Evolutionary conservation across 495 filamentous ascomycete genomes (phyloP).

Genomic region (Neurospora sp.): DNA sequence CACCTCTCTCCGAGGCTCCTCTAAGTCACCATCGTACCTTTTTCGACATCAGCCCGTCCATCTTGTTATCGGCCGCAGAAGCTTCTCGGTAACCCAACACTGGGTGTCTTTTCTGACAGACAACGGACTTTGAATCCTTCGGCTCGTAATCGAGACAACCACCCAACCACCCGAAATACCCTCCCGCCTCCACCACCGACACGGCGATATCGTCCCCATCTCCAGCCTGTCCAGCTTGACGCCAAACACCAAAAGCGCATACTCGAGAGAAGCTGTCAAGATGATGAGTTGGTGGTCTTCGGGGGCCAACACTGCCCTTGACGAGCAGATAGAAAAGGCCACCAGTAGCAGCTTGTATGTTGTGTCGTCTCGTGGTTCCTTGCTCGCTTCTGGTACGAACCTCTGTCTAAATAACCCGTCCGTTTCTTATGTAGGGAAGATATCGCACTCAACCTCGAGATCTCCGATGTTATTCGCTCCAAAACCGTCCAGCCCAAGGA

Average conservation of each 20-base stretch:
- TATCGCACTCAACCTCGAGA: slow-evolving; percentile 92
- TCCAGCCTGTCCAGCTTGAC: slow-evolving; percentile 1
- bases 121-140: neutral
- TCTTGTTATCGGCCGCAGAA: neutral
- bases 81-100: neutral
- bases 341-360: slow-evolving; percentile 84
- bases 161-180: neutral
- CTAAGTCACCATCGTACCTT: neutral
- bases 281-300: slow-evolving; percentile 93
- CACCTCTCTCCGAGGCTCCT: neutral
- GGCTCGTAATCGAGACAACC: neutral
- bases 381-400: neutral
- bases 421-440: slow-evolving; percentile 58
- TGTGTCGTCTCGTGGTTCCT: neutral
- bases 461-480: slow-evolving; percentile 90
- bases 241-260: neutral
- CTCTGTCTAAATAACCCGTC: slow-evolving; percentile 9
- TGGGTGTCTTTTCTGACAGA: neutral
- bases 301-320: slow-evolving; percentile 65
- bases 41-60: neutral
- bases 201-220: neutral
- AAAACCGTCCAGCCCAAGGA: slow-evolving; percentile 96
- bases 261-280: slow-evolving; percentile 13
- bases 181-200: neutral
- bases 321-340: slow-evolving; percentile 92